Evolutionary conservation across 2,329 filamentous ascomycete species (phyloP).

Genomic region (Teratosphaeria nubilosa): DNA sequence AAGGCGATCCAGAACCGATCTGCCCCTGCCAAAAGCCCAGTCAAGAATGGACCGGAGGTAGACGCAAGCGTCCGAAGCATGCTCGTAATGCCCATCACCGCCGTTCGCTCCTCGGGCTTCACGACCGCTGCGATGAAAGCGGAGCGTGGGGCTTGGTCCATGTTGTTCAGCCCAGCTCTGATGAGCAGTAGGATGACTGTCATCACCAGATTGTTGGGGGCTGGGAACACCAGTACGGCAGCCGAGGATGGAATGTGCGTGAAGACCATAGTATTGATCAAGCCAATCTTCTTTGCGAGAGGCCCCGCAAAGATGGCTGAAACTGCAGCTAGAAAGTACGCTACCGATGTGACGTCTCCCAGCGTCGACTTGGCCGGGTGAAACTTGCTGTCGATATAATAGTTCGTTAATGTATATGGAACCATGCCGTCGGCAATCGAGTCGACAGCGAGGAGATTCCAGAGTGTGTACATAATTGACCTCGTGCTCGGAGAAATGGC

Average conservation of each 20-base stretch:
- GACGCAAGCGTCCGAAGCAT: slow-evolving; percentile 52
- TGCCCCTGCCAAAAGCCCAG: slow-evolving; percentile 44
- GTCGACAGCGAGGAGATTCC: slow-evolving; percentile 58
- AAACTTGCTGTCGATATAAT: slow-evolving; percentile 49
- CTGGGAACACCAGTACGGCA: slow-evolving; percentile 50
- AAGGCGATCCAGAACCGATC: slow-evolving; percentile 53
- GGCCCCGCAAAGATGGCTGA: slow-evolving; percentile 46
- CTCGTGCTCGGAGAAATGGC: slow-evolving; percentile 49
- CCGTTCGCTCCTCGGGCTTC: slow-evolving; percentile 54
- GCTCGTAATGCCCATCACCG: slow-evolving; percentile 59
- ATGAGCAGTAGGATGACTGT: slow-evolving; percentile 49
- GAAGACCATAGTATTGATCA: slow-evolving; percentile 57
- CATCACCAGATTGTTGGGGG: slow-evolving; percentile 41
- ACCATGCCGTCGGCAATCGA: slow-evolving; percentile 58
- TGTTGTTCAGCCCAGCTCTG: slow-evolving; percentile 53
- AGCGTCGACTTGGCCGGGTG: slow-evolving; percentile 42
- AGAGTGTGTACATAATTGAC: slow-evolving; percentile 49
- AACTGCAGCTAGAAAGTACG: slow-evolving; percentile 32
- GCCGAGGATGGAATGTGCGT: slow-evolving; percentile 48
- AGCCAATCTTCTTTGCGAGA: slow-evolving; percentile 53
- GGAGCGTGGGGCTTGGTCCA: slow-evolving; percentile 58
- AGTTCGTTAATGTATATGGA: slow-evolving; percentile 41
- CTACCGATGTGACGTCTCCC: slow-evolving; percentile 44
- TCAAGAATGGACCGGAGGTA: slow-evolving; percentile 45
- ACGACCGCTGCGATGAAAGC: slow-evolving; percentile 60